These are phyloP conservation scores for Saposhnikovia divaricata DNA, from an alignment of 129 eudicot genomes.

Conservation along the genomic window DNA sequence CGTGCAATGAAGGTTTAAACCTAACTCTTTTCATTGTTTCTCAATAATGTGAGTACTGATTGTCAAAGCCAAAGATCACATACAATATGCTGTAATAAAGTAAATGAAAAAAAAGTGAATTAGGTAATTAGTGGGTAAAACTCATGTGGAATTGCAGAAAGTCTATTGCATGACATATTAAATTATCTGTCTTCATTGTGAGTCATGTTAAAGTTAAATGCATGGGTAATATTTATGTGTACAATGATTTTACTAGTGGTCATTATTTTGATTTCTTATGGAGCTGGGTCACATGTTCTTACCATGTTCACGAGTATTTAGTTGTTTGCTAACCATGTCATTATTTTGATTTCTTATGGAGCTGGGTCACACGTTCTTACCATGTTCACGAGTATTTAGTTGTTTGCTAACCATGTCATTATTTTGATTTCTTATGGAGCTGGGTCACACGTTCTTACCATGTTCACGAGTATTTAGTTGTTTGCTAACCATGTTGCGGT, in stretches of 20 bases:
- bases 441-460: background rate
- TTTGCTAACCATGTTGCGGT: background rate
- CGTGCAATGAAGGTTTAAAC: constrained; percentile 84
- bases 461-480: background rate
- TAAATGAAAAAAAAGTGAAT: background rate
- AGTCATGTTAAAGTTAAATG: background rate
- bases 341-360: background rate
- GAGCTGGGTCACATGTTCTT: background rate
- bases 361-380: background rate
- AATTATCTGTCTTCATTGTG: background rate
- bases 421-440: background rate
- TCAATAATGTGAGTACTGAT: background rate
- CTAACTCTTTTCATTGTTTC: background rate
- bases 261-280: background rate
- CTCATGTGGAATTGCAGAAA: background rate
- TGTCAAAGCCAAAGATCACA: background rate
- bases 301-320: background rate
- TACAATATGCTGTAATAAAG: background rate
- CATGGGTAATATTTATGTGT: background rate
- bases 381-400: background rate
- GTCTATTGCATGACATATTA: background rate
- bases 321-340: background rate
- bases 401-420: background rate
- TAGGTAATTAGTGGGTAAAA: background rate
- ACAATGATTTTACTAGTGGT: background rate